Percentiles rank a stretch among this genome's conserved stretches.
Conservation (phyloP, 2,329 filamentous ascomycete species). For the Fusarium bactridioides region DNA sequence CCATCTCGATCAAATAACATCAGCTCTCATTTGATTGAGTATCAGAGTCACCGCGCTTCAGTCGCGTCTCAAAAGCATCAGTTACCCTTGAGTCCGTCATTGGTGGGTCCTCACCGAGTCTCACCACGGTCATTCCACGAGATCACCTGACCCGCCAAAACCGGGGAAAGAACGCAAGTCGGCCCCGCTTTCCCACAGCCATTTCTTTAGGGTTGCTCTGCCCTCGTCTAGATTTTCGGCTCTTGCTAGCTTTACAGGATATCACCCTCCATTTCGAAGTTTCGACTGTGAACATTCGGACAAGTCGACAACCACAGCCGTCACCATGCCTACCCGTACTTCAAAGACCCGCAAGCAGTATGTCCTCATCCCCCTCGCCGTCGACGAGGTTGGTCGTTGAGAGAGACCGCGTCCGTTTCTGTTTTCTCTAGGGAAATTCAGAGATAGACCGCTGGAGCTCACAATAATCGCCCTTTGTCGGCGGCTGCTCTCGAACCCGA, state of each 20-base stretch:
- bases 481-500: constrained; percentile 19
- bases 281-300: constrained; percentile 49
- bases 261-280: constrained; percentile 49
- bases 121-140: constrained; percentile 34
- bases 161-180: background rate
- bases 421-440: background rate
- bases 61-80: constrained; percentile 19
- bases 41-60: background rate
- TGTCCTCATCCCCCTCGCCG: constrained; percentile 49
- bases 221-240: constrained; percentile 52
- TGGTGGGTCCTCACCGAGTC: constrained; percentile 29
- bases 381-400: constrained; percentile 34
- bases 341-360: constrained; percentile 83
- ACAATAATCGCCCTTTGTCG: constrained; percentile 32
- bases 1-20: constrained; percentile 25
- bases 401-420: constrained; percentile 22
- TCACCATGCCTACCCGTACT: constrained; percentile 77
- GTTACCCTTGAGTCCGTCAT: constrained; percentile 17
- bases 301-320: constrained; percentile 53
- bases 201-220: constrained; percentile 51
- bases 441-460: constrained; percentile 27
- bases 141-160: constrained; percentile 44
- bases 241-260: constrained; percentile 47
- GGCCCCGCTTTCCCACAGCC: constrained; percentile 20
- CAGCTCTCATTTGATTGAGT: background rate